Conservation (phyloP, 2,329 filamentous ascomycete species). For the Magnaporthiopsis incrustans region DNA sequence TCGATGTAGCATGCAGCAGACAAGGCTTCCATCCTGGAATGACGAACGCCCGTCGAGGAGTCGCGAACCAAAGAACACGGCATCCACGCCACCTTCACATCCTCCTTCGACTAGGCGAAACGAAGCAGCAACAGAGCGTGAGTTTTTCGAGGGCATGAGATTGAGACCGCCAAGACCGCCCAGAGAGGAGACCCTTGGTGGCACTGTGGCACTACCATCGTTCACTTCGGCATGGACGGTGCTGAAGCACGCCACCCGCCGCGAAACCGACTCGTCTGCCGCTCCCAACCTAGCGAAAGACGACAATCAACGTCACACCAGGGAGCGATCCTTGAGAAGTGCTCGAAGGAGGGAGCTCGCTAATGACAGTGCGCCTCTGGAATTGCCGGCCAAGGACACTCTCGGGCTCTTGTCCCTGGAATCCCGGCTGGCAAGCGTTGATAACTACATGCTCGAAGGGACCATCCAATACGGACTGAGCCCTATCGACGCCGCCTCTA, state of each 20-base stretch:
- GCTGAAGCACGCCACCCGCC: background rate
- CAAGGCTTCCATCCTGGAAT: too few relatives aligned
- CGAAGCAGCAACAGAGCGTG: background rate
- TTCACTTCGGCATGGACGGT: background rate
- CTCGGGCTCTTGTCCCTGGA: background rate
- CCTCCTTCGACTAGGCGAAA: background rate
- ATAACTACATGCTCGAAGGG: conserved; percentile 6
- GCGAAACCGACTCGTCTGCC: background rate
- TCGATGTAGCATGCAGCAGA: background rate
- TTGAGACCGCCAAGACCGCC: background rate
- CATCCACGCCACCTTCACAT: background rate
- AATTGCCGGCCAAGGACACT: background rate
- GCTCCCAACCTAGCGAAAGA: background rate
- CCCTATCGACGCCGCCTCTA: background rate
- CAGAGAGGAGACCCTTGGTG: background rate
- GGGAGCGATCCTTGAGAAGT: too few relatives aligned
- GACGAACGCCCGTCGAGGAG: too few relatives aligned
- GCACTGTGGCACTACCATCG: background rate
- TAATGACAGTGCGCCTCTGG: background rate
- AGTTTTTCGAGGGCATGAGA: background rate
- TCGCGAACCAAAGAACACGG: background rate
- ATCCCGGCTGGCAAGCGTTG: background rate
- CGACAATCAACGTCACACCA: background rate
- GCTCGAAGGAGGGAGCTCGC: background rate
- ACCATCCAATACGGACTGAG: background rate